Percentiles rank a stretch among this genome's conserved stretches.
These are phyloP conservation scores for Pythium chondricola DNA, from an alignment of 352 stramenopile species.

Conservation along the genomic window DNA sequence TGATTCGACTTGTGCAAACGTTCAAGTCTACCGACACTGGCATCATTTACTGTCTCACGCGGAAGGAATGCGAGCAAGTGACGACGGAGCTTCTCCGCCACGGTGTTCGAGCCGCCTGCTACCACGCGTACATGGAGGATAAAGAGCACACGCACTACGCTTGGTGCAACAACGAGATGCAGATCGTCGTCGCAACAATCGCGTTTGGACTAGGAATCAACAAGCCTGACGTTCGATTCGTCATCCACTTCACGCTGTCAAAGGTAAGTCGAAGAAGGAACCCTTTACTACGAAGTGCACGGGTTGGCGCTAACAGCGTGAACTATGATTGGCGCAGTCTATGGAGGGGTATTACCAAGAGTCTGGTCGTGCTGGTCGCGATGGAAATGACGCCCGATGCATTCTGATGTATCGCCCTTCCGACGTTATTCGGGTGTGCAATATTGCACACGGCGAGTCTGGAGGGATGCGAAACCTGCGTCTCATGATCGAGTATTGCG, in stretches of 20 bases:
- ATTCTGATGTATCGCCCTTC: conserved; percentile 78
- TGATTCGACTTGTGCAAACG: conserved; percentile 76
- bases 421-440: conserved; percentile 72
- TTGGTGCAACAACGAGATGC: conserved; percentile 45
- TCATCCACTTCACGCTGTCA: conserved; percentile 85
- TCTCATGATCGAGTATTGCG: conserved; percentile 55
- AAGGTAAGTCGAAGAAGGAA: conserved; percentile 46
- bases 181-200: conserved; percentile 92
- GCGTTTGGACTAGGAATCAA: conserved; percentile 94
- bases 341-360: conserved; percentile 98
- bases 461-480: conserved; percentile 60
- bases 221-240: conserved; percentile 90
- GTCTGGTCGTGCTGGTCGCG: conserved; percentile 91
- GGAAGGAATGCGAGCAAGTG: conserved; percentile 90
- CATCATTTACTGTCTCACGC: conserved; percentile 91
- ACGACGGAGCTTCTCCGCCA: conserved; percentile 58
- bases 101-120: conserved; percentile 78
- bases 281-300: no score
- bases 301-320: no score
- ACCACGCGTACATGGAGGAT: conserved; percentile 82
- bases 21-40: conserved; percentile 52
- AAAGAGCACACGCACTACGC: conserved; percentile 58
- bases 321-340: no score
- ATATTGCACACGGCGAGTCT: conserved; percentile 53
- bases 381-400: conserved; percentile 87